These are phyloP conservation scores for Hypoxylon rubiginosum DNA, from an alignment of 2,329 filamentous ascomycete species.

Conservation along the genomic window DNA sequence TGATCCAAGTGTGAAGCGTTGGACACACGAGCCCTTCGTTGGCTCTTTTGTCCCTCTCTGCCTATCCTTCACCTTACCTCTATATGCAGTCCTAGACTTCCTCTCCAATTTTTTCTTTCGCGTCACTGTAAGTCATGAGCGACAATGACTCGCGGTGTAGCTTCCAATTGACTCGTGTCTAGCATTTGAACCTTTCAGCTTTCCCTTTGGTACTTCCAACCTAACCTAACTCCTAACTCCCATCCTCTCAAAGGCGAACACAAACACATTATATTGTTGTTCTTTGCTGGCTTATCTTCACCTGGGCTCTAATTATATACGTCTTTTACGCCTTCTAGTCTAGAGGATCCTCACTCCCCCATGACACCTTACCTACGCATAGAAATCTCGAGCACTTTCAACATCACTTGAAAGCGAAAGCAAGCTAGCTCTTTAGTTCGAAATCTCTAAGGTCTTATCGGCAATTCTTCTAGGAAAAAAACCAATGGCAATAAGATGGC, in stretches of 20 bases:
- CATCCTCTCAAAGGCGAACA: conserved; percentile 17
- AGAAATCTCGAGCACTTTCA: conserved; percentile 43
- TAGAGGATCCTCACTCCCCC: conserved; percentile 29
- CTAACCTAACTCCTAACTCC: conserved; percentile 2
- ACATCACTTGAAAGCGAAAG: conserved; percentile 42
- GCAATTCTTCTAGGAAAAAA: conserved; percentile 25
- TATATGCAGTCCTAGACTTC: conserved; percentile 37
- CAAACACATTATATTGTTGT: conserved; percentile 23
- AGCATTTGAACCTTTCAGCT: conserved; percentile 44
- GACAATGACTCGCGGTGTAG: conserved; percentile 33
- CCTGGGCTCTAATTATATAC: conserved; percentile 6
- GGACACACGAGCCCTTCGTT: conserved; percentile 20
- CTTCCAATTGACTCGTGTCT: conserved; percentile 44
- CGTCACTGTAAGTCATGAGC: conserved; percentile 51
- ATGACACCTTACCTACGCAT: conserved; percentile 43
- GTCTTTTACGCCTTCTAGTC: conserved; percentile 28
- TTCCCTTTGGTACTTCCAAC: conserved; percentile 25
- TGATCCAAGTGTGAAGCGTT: conserved; percentile 17
- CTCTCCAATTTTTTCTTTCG: conserved; percentile 42
- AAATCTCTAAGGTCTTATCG: conserved; percentile 18
- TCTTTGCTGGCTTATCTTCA: conserved; percentile 8
- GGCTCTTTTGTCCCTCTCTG: conserved; percentile 36
- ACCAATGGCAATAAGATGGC: conserved; percentile 71
- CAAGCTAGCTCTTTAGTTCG: conserved; percentile 15
- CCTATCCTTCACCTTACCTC: conserved; percentile 12